Evolutionary conservation across 2,329 filamentous ascomycete species (phyloP).

Genomic region (Phoma sp.): DNA sequence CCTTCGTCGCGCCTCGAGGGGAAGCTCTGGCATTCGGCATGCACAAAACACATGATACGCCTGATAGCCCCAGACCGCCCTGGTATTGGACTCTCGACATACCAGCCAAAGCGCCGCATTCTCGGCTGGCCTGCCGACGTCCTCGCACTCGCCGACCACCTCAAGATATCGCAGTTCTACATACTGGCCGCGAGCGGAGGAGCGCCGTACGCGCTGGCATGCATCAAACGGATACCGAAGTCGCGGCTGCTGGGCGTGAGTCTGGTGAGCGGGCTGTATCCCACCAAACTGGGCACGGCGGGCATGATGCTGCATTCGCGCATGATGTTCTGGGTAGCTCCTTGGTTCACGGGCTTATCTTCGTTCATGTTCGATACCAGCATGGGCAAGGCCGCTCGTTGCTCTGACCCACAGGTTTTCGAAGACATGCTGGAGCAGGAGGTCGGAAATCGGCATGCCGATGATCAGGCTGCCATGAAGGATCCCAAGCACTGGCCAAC

Average conservation of each 20-base stretch:
- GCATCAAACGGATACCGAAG: slow-evolving; percentile 48
- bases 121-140: slow-evolving; percentile 54
- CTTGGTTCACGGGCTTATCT: slow-evolving; percentile 31
- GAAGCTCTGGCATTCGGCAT: slow-evolving; percentile 42
- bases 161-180: slow-evolving; percentile 50
- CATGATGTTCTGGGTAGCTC: slow-evolving; percentile 33
- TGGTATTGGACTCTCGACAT: slow-evolving; percentile 52
- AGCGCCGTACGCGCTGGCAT: slow-evolving; percentile 56
- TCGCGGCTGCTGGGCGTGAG: slow-evolving; percentile 32
- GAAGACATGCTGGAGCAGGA: slow-evolving; percentile 34
- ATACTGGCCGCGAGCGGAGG: slow-evolving; percentile 56
- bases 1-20: slow-evolving; percentile 53
- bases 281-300: slow-evolving; percentile 30
- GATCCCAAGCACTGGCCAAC: slow-evolving; percentile 28
- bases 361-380: slow-evolving; percentile 27
- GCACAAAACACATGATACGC: slow-evolving; percentile 44
- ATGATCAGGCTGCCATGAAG: slow-evolving; percentile 30
- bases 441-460: slow-evolving; percentile 23
- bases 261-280: slow-evolving; percentile 36
- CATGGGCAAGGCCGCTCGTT: slow-evolving; percentile 36
- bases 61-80: slow-evolving; percentile 54
- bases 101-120: slow-evolving; percentile 46
- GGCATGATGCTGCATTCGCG: slow-evolving; percentile 35
- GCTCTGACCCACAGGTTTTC: slow-evolving; percentile 32
- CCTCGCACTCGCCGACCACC: slow-evolving; percentile 47